These are phyloP conservation scores for Agarophyton chilense DNA, from an alignment of 23 red algal genomes.

Conservation along the genomic window DNA sequence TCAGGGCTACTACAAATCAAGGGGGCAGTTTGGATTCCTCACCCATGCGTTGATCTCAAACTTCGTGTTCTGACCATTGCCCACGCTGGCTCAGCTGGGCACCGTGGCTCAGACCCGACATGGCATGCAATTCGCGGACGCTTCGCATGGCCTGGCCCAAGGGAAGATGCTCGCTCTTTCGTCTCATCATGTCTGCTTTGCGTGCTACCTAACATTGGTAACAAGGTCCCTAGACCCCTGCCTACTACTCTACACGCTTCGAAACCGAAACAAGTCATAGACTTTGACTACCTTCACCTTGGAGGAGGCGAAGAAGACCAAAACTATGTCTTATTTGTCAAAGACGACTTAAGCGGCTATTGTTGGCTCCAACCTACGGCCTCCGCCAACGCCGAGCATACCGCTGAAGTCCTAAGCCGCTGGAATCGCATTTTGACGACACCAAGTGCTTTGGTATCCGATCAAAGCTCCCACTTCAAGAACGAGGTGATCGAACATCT, in stretches of 20 bases:
- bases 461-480: slow-evolving; percentile 29
- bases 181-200: slow-evolving; percentile 10
- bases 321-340: slow-evolving; percentile 6
- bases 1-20: slow-evolving; percentile 6
- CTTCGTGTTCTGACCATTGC: background rate
- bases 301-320: background rate
- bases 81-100: slow-evolving; percentile 31
- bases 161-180: background rate
- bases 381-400: background rate
- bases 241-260: background rate
- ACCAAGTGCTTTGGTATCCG: background rate
- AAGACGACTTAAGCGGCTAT: slow-evolving; percentile 37
- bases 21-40: slow-evolving; percentile 14
- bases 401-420: background rate
- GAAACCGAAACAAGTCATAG: slow-evolving; percentile 16
- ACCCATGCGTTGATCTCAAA: slow-evolving; percentile 38
- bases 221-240: slow-evolving; percentile 11
- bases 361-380: background rate
- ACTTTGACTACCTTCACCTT: slow-evolving; percentile 12
- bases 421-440: background rate
- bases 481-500: background rate
- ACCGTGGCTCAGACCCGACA: slow-evolving; percentile 23
- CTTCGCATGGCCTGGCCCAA: no score
- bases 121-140: no score
- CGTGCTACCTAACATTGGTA: background rate